Base-by-base conservation (phyloP, 305 asterid species). In the Coffea humblotiana region DNA sequence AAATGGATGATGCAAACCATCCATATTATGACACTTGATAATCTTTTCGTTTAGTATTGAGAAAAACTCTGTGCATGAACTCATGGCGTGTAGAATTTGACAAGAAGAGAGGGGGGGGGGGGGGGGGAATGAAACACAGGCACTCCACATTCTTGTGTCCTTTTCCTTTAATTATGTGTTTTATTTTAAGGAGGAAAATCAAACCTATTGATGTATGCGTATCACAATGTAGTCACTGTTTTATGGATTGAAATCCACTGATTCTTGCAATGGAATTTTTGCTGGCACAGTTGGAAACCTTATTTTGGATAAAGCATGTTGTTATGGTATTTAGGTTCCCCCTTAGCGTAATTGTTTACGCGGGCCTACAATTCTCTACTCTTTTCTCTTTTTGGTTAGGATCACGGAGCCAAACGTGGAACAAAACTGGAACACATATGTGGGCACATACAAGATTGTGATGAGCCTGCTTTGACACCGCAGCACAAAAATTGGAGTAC, bases 351-450 rank as follows among this genome's bases (percentile, higher is more conserved):
- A 27, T 29, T 51, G 37, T 19, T 70, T 79, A 72, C 77, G 77
- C 77, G 72, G 72, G 56, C 71, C 21, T 47, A 35, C 16, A 47
- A 19, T 77, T 48, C 74, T 58, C 49, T 60, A 61, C 43, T 16
- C 12, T 18, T 21, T 21, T 54, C 43, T 19, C 32, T 23, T 19
- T 21, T 45, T 76, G 70, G 72, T 45, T 15, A 35, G 35, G 52
- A 35, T 71, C 51, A 32, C 43, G 81, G 76, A 74, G 67, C 76
- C 61, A 77, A 72, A 83, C 52, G 78, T 76, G 83, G 78, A 66
- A 56, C 37, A 58, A 35, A 79, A 75, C 79, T 63, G 63, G 76
- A 61, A 69, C 11, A 60, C 58, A 72, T 51, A 21, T 40, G 19
- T 56, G 56, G n/a, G 32, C 13, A 35, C 54, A 43, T 49, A 54